phyloP scores from a whole-genome alignment of 2,329 filamentous ascomycete species.

The Chrysosporium keratinophilum region DNA sequence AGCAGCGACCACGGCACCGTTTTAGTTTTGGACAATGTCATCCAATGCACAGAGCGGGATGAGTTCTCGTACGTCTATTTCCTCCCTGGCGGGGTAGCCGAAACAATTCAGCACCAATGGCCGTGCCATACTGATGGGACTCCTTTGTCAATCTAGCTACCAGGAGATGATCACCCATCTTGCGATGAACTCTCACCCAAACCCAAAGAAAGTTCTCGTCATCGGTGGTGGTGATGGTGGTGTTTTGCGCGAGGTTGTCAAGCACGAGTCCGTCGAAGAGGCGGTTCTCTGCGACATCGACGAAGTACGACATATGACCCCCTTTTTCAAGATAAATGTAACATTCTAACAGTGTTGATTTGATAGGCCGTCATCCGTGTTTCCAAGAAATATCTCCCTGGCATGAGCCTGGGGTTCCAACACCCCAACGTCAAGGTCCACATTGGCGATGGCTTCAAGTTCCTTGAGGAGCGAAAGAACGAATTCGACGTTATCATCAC shows the following conservation, averaged over 20 bases:
- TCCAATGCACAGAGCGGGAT: conserved; percentile 96
- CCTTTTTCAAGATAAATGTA: background rate
- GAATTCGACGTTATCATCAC: conserved; percentile 99
- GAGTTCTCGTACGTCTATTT: conserved; percentile 65
- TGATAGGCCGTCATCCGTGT: conserved; percentile 84
- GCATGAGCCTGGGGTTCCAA: conserved; percentile 85
- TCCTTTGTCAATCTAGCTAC: conserved; percentile 45
- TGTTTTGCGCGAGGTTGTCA: conserved; percentile 95
- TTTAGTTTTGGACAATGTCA: conserved; percentile 95
- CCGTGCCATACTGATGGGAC: background rate
- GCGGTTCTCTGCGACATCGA: conserved; percentile 97
- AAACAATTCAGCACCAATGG: background rate
- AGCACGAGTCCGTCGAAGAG: conserved; percentile 95
- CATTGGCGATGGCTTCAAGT: conserved; percentile 97
- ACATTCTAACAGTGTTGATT: background rate
- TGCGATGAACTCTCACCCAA: conserved; percentile 95
- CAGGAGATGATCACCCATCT: conserved; percentile 99
- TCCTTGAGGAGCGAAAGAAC: conserved; percentile 92
- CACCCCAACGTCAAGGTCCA: conserved; percentile 90
- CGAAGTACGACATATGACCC: conserved; percentile 48
- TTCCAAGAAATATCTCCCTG: conserved; percentile 93
- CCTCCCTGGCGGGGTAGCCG: background rate
- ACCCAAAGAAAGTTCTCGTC: conserved; percentile 96
- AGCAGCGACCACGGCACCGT: conserved; percentile 94
- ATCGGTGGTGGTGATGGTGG: conserved; percentile 96